Conservation (phyloP, 1,284 basidiomycete genomes). For the Apiotrichum gamsii region DNA sequence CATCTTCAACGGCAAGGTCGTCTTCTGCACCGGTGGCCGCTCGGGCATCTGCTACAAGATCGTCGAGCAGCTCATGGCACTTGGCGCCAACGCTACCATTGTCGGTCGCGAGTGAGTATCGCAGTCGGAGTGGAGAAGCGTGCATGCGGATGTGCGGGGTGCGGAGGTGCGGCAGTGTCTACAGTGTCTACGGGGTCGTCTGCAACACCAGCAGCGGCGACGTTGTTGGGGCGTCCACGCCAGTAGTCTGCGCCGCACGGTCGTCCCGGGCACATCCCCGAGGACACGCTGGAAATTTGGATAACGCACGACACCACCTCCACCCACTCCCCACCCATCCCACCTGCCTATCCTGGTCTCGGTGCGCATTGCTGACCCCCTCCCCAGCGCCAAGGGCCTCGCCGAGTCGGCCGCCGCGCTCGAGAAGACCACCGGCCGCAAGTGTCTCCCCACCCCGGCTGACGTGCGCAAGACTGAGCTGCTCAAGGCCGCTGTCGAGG, state of each 20-base stretch:
- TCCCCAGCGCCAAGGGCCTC: conserved; percentile 65
- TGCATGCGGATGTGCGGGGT: no score
- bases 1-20: conserved; percentile 62
- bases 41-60: conserved; percentile 89
- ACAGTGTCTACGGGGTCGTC: no score
- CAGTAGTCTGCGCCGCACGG: no score
- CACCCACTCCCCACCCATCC: neutral
- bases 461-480: conserved; percentile 77
- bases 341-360: neutral
- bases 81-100: conserved; percentile 75
- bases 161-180: no score
- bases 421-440: conserved; percentile 60
- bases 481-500: conserved; percentile 67
- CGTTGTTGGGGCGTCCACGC: no score
- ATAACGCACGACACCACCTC: neutral
- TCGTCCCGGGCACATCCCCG: no score
- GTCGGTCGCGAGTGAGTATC: conserved; percentile 71
- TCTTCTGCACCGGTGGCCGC: conserved; percentile 80
- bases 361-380: neutral
- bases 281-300: no score
- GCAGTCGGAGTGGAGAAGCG: no score
- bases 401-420: conserved; percentile 66
- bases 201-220: no score
- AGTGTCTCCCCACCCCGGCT: conserved; percentile 67
- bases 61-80: conserved; percentile 77